Evolutionary conservation across 2,329 filamentous ascomycete genomes (phyloP).

Genomic region (Zymoseptoria pseudotritici): DNA sequence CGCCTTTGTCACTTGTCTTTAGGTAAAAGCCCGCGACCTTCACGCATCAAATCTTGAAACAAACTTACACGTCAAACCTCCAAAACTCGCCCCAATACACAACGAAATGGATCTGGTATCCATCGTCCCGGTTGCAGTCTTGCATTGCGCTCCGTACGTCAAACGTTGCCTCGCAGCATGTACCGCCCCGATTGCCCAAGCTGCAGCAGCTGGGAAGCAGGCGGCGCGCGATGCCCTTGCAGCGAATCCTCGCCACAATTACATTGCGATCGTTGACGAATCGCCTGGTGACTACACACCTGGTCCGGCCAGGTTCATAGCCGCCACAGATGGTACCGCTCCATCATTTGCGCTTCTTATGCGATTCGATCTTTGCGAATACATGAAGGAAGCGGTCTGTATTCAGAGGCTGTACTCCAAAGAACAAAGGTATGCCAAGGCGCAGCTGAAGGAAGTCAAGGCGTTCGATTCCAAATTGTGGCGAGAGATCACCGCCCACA

Average conservation of each 20-base stretch:
- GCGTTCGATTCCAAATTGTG: not conserved
- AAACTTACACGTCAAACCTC: too few species aligned
- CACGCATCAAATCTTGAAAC: too few species aligned
- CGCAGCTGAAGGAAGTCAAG: not conserved
- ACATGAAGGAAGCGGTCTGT: not conserved
- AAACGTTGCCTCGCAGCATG: too few species aligned
- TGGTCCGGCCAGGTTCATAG: not conserved
- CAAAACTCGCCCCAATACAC: too few species aligned
- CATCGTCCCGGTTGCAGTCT: too few species aligned
- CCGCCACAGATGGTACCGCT: not conserved
- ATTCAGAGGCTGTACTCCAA: not conserved
- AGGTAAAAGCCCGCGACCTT: too few species aligned
- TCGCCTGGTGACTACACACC: conserved; percentile 2
- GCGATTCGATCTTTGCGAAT: conserved; percentile 1
- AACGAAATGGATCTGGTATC: too few species aligned
- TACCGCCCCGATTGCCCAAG: too few species aligned
- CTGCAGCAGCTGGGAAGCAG: too few species aligned
- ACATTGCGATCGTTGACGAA: not conserved
- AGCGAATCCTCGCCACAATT: not conserved
- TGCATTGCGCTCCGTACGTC: too few species aligned
- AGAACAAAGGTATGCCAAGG: not conserved
- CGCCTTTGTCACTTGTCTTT: too few species aligned
- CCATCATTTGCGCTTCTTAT: not conserved
- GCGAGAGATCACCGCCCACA: conserved; percentile 3
- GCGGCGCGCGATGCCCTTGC: too few species aligned